A percentile compares a stretch with the other conserved stretches of the same genome.
phyloP scores from a whole-genome alignment of 2,329 filamentous ascomycete genomes.

The Fusarium longipes region DNA sequence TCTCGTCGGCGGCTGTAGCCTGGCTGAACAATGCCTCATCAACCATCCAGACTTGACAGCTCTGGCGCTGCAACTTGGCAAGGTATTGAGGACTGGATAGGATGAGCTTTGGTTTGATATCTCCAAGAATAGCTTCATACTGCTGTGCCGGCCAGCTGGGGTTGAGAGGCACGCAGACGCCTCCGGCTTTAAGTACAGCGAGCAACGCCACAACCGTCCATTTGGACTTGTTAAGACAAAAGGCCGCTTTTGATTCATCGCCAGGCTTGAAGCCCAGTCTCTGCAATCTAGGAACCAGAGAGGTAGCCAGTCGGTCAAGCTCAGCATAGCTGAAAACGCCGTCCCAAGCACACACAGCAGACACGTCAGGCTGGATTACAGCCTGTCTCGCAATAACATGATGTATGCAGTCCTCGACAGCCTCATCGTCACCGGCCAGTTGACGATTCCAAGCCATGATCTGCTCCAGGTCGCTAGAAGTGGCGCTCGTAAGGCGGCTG shows the following conservation, averaged over 20 bases:
- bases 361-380: constrained; percentile 8
- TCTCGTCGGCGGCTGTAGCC: constrained; percentile 5
- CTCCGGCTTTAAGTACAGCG: constrained; percentile 14
- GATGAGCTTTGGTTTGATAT: constrained; percentile 12
- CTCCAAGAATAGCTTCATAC: constrained; percentile 8
- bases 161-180: constrained; percentile 13
- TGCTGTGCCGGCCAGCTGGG: constrained; percentile 9
- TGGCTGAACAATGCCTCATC: constrained; percentile 7
- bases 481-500: constrained; percentile 11
- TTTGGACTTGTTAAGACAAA: constrained; percentile 14
- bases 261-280: constrained; percentile 6
- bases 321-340: constrained; percentile 10
- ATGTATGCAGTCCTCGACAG: constrained; percentile 11
- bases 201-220: constrained; percentile 7
- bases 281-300: constrained; percentile 8
- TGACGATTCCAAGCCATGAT: constrained; percentile 11
- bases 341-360: constrained; percentile 12
- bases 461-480: constrained; percentile 8
- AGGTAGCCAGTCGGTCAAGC: constrained; percentile 13
- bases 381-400: constrained; percentile 12
- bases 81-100: constrained; percentile 12
- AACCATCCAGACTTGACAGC: constrained; percentile 11
- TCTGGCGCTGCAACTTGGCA: constrained; percentile 5
- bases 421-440: constrained; percentile 8
- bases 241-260: constrained; percentile 9